phyloP scores from a whole-genome alignment of 345 rosid genomes.

The Salix caprea region DNA sequence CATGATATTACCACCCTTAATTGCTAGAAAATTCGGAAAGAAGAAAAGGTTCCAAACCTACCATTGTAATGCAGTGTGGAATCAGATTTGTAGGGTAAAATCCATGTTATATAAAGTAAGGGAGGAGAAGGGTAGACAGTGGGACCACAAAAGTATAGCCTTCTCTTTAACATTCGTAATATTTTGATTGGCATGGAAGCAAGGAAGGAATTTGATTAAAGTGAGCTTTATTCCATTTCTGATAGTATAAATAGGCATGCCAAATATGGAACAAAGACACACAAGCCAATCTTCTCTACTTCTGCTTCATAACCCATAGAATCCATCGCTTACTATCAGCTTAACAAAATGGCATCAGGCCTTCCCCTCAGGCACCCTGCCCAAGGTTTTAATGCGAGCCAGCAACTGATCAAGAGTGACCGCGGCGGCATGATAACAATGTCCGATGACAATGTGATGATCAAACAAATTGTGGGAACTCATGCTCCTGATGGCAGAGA shows the following conservation, averaged over 20 bases:
- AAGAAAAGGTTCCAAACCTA: background rate
- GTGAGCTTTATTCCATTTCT: constrained; percentile 17
- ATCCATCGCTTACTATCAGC: no score
- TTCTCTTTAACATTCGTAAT: constrained; percentile 15
- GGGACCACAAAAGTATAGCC: background rate
- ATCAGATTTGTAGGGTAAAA: background rate
- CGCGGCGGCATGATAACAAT: constrained; percentile 45
- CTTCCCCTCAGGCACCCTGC: background rate
- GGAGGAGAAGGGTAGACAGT: background rate
- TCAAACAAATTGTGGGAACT: constrained; percentile 48
- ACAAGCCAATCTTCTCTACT: constrained; percentile 3
- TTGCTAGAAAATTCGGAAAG: background rate
- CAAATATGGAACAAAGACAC: background rate
- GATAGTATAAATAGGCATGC: constrained; percentile 33
- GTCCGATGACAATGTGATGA: constrained; percentile 63
- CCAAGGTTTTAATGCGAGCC: background rate
- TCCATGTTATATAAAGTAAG: background rate
- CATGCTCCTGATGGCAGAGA: constrained; percentile 71
- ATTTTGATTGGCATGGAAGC: constrained; percentile 42
- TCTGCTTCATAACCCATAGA: background rate
- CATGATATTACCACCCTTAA: background rate
- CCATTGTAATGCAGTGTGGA: background rate
- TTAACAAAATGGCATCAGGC: background rate
- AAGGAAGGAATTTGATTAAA: constrained; percentile 59
- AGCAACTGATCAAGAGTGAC: constrained; percentile 29